phyloP scores from a whole-genome alignment of 345 rosid species.

The Bruguiera gymnorhiza region DNA sequence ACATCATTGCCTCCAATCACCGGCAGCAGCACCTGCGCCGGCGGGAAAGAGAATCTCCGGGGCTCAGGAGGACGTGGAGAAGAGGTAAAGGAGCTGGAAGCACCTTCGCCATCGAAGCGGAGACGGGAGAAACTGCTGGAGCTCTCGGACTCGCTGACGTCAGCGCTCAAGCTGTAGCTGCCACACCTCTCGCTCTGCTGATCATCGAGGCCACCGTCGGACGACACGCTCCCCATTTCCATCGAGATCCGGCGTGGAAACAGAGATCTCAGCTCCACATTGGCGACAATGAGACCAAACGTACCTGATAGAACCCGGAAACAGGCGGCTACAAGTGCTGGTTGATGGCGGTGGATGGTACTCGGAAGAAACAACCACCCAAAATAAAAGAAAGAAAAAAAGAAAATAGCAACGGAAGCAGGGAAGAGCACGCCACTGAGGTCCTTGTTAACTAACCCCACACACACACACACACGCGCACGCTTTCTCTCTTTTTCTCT shows the following conservation, averaged over 20 bases:
- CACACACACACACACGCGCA: no score
- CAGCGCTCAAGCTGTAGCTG: conserved; percentile 93
- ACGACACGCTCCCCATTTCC: conserved; percentile 63
- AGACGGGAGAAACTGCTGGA: conserved; percentile 79
- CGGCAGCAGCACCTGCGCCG: conserved; percentile 37
- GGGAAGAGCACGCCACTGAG: no score
- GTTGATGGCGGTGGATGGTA: no score
- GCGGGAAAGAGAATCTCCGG: conserved; percentile 42
- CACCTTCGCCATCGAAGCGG: conserved; percentile 59
- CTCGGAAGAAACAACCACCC: no score
- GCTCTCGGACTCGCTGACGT: conserved; percentile 94
- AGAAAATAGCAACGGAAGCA: no score
- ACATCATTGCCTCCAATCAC: conserved; percentile 58
- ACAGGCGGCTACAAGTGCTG: no score
- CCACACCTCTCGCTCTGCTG: conserved; percentile 79
- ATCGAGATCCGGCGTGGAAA: neutral
- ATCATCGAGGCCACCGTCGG: conserved; percentile 57
- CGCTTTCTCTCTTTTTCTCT: no score
- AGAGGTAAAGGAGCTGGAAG: conserved; percentile 65
- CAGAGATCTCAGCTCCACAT: neutral
- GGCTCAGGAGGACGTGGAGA: conserved; percentile 39
- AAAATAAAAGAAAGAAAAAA: no score
- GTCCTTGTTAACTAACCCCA: no score
- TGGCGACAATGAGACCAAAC: neutral
- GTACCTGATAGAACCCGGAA: neutral